These are phyloP conservation scores for Auriscalpium microsporum DNA, from an alignment of 768 basidiomycete genomes.

Conservation along the genomic window DNA sequence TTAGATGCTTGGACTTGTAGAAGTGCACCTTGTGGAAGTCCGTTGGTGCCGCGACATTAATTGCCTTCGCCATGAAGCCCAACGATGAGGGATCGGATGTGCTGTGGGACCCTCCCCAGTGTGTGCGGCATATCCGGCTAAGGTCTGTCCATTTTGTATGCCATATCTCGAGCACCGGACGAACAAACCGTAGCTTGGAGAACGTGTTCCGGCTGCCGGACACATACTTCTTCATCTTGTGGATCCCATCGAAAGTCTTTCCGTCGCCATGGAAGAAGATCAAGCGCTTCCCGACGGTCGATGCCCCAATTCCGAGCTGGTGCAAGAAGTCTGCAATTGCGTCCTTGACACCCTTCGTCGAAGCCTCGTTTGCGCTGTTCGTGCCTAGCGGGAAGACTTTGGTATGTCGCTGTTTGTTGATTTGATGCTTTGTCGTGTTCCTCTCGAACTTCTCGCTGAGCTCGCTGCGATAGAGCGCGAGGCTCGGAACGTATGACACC, in stretches of 20 bases:
- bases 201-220: conserved; percentile 9
- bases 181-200: conserved; percentile 16
- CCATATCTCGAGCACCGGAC: conserved; percentile 24
- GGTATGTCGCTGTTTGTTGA: neutral
- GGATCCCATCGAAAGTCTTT: conserved; percentile 9
- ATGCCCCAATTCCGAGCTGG: conserved; percentile 4
- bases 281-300: neutral
- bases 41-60: conserved; percentile 1
- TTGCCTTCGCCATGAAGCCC: conserved; percentile 6
- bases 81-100: conserved; percentile 13
- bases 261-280: conserved; percentile 13
- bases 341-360: conserved; percentile 4
- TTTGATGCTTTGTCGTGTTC: neutral
- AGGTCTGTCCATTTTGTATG: conserved; percentile 28
- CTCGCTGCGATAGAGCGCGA: neutral
- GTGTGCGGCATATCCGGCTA: conserved; percentile 13
- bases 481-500: conserved; percentile 4
- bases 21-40: conserved; percentile 16
- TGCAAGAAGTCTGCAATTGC: conserved; percentile 7
- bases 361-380: conserved; percentile 9
- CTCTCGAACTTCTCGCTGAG: neutral
- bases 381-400: conserved; percentile 8
- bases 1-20: conserved; percentile 5
- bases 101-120: conserved; percentile 16
- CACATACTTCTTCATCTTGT: conserved; percentile 1